Percentiles rank a stretch among this genome's conserved stretches.
Conservation (phyloP, 495 filamentous ascomycete genomes). For the Sabuloglossum arenarium region DNA sequence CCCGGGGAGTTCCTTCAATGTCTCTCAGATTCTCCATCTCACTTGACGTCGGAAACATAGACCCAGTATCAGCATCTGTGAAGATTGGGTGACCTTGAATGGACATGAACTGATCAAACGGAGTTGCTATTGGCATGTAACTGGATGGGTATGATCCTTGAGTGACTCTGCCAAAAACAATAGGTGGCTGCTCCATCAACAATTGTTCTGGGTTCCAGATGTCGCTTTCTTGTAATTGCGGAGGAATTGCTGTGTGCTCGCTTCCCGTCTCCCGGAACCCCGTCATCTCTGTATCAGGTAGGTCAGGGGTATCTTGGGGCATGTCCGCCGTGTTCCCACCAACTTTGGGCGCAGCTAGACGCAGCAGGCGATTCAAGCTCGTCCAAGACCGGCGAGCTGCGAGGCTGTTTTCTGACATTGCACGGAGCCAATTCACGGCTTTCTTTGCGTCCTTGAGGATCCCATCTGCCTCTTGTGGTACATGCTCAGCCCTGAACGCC, state of each 20-base stretch:
- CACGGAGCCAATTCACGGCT: constrained; percentile 1
- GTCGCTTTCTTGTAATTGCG: background rate
- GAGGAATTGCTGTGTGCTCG: background rate
- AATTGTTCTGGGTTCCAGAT: background rate
- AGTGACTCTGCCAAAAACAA: background rate
- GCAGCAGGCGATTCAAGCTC: background rate
- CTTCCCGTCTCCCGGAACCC: background rate
- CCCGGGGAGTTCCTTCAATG: background rate
- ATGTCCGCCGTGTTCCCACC: background rate
- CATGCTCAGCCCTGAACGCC: constrained; percentile 2
- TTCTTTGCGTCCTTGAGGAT: constrained; percentile 4
- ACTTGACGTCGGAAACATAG: background rate
- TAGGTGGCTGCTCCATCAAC: background rate
- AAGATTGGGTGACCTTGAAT: background rate
- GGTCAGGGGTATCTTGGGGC: background rate
- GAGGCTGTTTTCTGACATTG: constrained; percentile 3
- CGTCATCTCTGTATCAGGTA: background rate
- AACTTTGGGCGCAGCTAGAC: background rate
- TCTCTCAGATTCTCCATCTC: background rate
- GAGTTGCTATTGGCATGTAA: background rate
- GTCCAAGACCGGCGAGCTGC: constrained; percentile 1
- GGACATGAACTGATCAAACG: background rate
- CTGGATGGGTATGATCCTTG: background rate
- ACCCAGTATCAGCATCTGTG: background rate
- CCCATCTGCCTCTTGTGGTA: background rate